A percentile compares a stretch with the other conserved stretches of the same genome.
Conservation (phyloP, 768 basidiomycete species). For the Paxillus ammoniavirescens region DNA sequence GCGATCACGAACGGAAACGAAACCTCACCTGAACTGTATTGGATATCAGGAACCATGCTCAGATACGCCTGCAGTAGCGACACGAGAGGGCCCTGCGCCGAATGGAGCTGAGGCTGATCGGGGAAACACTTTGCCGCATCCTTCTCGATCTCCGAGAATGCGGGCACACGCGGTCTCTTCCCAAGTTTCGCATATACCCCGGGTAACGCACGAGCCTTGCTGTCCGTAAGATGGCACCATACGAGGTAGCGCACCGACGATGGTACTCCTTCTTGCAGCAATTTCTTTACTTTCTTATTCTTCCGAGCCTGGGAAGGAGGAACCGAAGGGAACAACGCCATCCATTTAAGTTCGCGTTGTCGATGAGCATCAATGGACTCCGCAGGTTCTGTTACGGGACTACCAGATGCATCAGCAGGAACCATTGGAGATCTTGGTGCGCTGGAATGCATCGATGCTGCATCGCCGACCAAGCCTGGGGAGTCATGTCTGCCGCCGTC, state of each 20-base stretch:
- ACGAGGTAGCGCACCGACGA: constrained; percentile 82
- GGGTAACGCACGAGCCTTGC: constrained; percentile 65
- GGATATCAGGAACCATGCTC: constrained; percentile 82
- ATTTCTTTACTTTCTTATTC: constrained; percentile 74
- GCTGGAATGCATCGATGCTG: constrained; percentile 39
- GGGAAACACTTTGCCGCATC: constrained; percentile 56
- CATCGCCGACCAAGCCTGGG: constrained; percentile 36
- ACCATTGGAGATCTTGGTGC: constrained; percentile 27
- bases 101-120: constrained; percentile 58
- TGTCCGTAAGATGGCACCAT: constrained; percentile 80
- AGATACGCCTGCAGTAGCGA: constrained; percentile 71
- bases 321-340: constrained; percentile 55
- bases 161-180: constrained; percentile 51
- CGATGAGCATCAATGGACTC: constrained; percentile 58
- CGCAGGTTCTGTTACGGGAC: not conserved
- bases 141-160: constrained; percentile 52
- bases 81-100: constrained; percentile 53
- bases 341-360: constrained; percentile 76
- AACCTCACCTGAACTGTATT: constrained; percentile 58
- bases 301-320: constrained; percentile 66
- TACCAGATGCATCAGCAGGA: constrained; percentile 1
- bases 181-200: constrained; percentile 66
- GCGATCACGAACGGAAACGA: not conserved
- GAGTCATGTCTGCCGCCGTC: constrained; percentile 7
- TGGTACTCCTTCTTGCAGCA: constrained; percentile 77